phyloP scores from a whole-genome alignment of 352 stramenopile species.

The Halophytophthora batemanensis region DNA sequence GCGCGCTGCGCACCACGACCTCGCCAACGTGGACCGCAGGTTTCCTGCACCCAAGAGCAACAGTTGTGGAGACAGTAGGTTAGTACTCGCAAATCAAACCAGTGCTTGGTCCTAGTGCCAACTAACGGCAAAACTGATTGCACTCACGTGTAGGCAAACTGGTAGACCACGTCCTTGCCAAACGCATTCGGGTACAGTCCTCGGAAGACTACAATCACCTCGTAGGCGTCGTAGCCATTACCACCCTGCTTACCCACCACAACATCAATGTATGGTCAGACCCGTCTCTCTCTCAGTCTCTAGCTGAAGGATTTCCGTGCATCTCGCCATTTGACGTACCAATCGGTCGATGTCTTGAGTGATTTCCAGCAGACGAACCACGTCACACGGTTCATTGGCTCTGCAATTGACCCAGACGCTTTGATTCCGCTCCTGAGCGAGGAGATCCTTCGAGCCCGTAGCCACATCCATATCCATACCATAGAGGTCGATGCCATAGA shows the following conservation, averaged over 20 bases:
- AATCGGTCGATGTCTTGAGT: constrained; percentile 60
- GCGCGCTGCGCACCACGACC: constrained; percentile 51
- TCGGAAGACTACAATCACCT: constrained; percentile 57
- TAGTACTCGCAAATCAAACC: too few species aligned
- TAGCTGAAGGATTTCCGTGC: too few species aligned
- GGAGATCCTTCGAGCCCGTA: constrained; percentile 39
- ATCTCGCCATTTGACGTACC: constrained; percentile 30
- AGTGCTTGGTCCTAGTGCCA: too few species aligned
- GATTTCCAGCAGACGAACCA: constrained; percentile 61
- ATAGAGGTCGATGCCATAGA: constrained; percentile 70
- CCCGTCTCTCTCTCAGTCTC: too few species aligned
- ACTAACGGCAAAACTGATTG: background rate
- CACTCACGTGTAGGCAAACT: constrained; percentile 80
- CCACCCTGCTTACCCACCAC: constrained; percentile 36
- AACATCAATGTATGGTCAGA: constrained; percentile 1
- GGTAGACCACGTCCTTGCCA: constrained; percentile 59
- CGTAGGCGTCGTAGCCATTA: constrained; percentile 60
- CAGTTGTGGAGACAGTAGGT: too few species aligned
- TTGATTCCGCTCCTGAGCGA: constrained; percentile 66
- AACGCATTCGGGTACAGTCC: constrained; percentile 78
- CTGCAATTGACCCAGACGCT: constrained; percentile 75
- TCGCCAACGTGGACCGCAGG: constrained; percentile 67
- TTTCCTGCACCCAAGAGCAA: constrained; percentile 38
- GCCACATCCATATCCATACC: constrained; percentile 43
- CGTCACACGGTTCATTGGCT: constrained; percentile 35